Conservation (phyloP, 768 basidiomycete genomes). For the Suillus decipiens region DNA sequence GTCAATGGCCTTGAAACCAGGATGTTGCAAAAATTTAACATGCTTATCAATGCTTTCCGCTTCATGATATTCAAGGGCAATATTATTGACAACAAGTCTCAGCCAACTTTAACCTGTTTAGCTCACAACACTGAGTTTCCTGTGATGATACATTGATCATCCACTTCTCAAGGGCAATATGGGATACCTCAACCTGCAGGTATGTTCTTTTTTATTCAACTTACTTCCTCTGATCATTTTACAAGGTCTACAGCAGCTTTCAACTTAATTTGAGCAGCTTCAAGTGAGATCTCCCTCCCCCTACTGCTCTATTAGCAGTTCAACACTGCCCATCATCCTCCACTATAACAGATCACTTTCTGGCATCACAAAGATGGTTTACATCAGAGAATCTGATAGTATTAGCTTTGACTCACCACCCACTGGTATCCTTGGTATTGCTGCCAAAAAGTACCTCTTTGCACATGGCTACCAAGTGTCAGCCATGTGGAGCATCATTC, state of each 20-base stretch:
- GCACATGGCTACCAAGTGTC: constrained; percentile 7
- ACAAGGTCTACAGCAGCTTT: not conserved
- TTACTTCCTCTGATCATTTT: not conserved
- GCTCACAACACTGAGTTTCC: too few relatives aligned
- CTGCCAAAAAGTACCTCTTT: constrained; percentile 2
- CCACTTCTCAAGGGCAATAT: not conserved
- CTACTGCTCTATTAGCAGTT: too few relatives aligned
- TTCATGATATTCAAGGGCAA: not conserved
- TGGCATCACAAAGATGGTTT: not conserved
- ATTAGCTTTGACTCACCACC: not conserved
- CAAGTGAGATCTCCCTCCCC: not conserved
- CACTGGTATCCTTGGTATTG: not conserved
- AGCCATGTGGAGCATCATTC: constrained; percentile 4
- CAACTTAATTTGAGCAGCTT: not conserved
- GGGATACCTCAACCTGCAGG: not conserved
- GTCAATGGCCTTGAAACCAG: too few relatives aligned
- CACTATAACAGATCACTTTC: not conserved
- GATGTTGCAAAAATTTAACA: not conserved
- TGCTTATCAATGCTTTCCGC: not conserved
- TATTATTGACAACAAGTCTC: too few relatives aligned
- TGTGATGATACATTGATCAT: not conserved
- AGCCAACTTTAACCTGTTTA: too few relatives aligned
- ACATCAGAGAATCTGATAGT: not conserved
- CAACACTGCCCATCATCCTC: not conserved
- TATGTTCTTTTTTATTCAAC: not conserved